Evolutionary conservation across 208 protist genomes (phyloP).

Genomic region (Crithidia brevicula): DNA sequence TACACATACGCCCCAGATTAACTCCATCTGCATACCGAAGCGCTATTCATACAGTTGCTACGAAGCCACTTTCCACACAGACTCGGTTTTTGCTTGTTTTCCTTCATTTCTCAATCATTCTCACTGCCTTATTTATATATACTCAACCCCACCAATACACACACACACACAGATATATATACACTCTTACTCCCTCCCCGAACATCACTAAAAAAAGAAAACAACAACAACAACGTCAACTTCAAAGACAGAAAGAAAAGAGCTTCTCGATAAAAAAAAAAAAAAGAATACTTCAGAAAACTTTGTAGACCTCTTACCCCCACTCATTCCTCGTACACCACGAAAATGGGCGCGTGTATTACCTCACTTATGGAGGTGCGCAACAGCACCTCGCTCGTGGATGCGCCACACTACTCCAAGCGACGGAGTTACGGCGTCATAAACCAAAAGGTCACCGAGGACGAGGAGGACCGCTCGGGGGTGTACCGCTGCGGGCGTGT

Average conservation of each 20-base stretch:
- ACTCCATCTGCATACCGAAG: too few species aligned
- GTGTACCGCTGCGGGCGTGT: constrained; percentile 54
- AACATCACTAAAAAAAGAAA: constrained; percentile 8
- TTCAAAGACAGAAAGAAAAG: constrained; percentile 1
- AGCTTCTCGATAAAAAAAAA: constrained; percentile 12
- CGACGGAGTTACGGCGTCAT: constrained; percentile 46
- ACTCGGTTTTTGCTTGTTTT: too few species aligned
- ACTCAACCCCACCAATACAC: too few species aligned
- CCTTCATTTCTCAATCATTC: too few species aligned
- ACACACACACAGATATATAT: too few species aligned
- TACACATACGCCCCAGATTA: too few species aligned
- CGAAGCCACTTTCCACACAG: too few species aligned
- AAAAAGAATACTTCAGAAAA: constrained; percentile 3
- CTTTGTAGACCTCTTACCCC: neutral
- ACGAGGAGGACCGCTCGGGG: constrained; percentile 46
- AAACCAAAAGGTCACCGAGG: constrained; percentile 41
- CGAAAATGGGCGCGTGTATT: constrained; percentile 63
- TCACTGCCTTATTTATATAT: too few species aligned
- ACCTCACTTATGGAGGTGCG: constrained; percentile 45
- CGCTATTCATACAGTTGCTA: too few species aligned
- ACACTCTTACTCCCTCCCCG: too few species aligned
- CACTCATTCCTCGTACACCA: neutral
- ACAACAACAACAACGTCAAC: constrained; percentile 15
- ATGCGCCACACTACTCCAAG: constrained; percentile 23
- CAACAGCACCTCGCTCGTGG: constrained; percentile 36